Conservation (phyloP, 176 grass and related monocot species). For the Oryza officinalis region DNA sequence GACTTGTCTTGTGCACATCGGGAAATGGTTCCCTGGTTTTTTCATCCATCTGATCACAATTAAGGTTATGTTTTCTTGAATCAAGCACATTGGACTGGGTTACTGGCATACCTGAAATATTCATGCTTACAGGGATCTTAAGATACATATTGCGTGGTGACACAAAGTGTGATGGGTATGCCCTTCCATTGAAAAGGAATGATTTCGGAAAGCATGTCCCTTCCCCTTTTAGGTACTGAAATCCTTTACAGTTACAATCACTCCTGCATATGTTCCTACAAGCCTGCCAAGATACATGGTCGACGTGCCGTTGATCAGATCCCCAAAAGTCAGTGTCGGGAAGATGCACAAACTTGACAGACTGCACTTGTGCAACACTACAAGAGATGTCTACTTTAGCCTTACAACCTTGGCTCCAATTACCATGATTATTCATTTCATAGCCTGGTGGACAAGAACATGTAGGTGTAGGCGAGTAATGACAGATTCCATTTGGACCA, state of each 20-base stretch:
- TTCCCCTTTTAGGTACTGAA: constrained; percentile 18
- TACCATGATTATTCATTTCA: constrained; percentile 28
- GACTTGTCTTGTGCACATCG: constrained; percentile 9
- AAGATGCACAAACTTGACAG: constrained; percentile 13
- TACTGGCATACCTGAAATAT: constrained; percentile 22
- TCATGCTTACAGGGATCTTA: background rate
- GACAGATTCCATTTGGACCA: constrained; percentile 48
- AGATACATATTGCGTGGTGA: constrained; percentile 19
- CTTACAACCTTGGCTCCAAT: constrained; percentile 49
- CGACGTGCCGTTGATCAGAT: background rate
- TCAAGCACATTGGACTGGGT: constrained; percentile 7
- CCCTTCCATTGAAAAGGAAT: constrained; percentile 38
- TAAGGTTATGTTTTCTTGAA: background rate
- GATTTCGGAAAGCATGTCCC: constrained; percentile 37
- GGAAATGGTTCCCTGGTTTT: constrained; percentile 1
- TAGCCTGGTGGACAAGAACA: constrained; percentile 54
- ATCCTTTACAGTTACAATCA: constrained; percentile 30
- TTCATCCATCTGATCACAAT: constrained; percentile 18
- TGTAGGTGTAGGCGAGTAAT: constrained; percentile 34
- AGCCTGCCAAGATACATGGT: background rate
- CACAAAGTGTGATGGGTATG: background rate
- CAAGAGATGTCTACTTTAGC: background rate
- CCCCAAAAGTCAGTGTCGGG: constrained; percentile 14
- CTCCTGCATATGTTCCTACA: background rate
- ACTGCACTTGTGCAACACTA: background rate